phyloP scores from a whole-genome alignment of 768 basidiomycete genomes.

The Tricholoma bakamatsutake region DNA sequence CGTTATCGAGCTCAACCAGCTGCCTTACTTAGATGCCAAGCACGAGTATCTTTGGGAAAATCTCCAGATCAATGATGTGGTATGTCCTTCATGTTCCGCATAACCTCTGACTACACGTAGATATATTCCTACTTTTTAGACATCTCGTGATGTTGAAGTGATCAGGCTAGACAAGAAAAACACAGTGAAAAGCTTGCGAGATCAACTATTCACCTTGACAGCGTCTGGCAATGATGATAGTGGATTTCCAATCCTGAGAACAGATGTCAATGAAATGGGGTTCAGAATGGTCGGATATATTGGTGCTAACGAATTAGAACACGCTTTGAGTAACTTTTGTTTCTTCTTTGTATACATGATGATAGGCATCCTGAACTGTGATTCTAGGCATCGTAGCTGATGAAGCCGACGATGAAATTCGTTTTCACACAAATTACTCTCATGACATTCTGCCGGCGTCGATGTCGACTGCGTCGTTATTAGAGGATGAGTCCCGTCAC shows the following conservation, averaged over 20 bases:
- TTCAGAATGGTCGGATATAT: slow-evolving; percentile 84
- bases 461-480: slow-evolving; percentile 44
- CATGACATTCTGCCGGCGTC: slow-evolving; percentile 48
- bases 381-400: slow-evolving; percentile 69
- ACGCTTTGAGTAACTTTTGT: slow-evolving; percentile 62
- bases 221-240: slow-evolving; percentile 62
- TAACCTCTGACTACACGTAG: neutral
- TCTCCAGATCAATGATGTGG: slow-evolving; percentile 71
- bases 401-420: slow-evolving; percentile 58
- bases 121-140: slow-evolving; percentile 33
- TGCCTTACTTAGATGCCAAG: slow-evolving; percentile 91
- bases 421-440: slow-evolving; percentile 48
- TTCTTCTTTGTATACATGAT: neutral
- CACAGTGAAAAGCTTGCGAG: slow-evolving; percentile 71
- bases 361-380: neutral
- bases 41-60: slow-evolving; percentile 85
- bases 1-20: slow-evolving; percentile 85
- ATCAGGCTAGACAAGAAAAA: slow-evolving; percentile 71
- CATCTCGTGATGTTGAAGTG: slow-evolving; percentile 56
- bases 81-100: slow-evolving; percentile 28
- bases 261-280: slow-evolving; percentile 38
- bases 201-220: slow-evolving; percentile 57
- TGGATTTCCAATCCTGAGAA: slow-evolving; percentile 82
- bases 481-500: slow-evolving; percentile 30
- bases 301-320: slow-evolving; percentile 88